Base-by-base conservation (phyloP, 306 rosid genomes). In the Leucaena leucocephala region DNA sequence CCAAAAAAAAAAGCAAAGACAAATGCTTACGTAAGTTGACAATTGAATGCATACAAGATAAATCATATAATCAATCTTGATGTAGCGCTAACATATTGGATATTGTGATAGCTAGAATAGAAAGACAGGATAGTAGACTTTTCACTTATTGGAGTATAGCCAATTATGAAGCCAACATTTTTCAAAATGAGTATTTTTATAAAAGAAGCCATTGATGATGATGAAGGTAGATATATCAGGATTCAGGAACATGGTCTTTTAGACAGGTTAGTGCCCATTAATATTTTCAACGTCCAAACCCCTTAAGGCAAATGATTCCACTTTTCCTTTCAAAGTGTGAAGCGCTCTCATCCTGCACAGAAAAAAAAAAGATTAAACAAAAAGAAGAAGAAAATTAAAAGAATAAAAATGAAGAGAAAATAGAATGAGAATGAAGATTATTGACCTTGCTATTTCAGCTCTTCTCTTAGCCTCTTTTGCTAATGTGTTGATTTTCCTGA, bases 381-480 rank as follows among this genome's bases (percentile, higher is more conserved):
- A 17, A 58, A 9, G 1, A 16, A 17, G 17, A 2, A 2, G 21
- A 68, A 33, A 12, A n/a, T n/a, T n/a, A 33, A 12, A 6, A 54
- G 38, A 19, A 19, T 7, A 6, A 19, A 52, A 68, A 19, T 8
- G 13, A 21, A n/a, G 1, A 50, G 70, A 22, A 68, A 61, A 2
- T 44, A 67, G 27, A 10, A 78, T 54, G 33, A 52, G 58, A 39
- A 74, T 14, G 62, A 15, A 61, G 61, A n/a, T n/a, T n/a, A 73
- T 70, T 62, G n/a, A 88, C 97, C 97, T 92, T 69, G 92, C 90
- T 74, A 92, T 78, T 82, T 92, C 95, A 39, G 95, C 95, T 7
- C 93, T 68, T 83, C 93, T 86, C 80, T 81, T 90, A 42, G 97
- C 94, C 80, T 92, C 97, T 77, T 88, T 91, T 34, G 94, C 97